Evolutionary conservation across 108 stramenopile genomes (phyloP), one percentile per base, ranked within the genome.

Genomic region (Ochromonas danica): DNA sequence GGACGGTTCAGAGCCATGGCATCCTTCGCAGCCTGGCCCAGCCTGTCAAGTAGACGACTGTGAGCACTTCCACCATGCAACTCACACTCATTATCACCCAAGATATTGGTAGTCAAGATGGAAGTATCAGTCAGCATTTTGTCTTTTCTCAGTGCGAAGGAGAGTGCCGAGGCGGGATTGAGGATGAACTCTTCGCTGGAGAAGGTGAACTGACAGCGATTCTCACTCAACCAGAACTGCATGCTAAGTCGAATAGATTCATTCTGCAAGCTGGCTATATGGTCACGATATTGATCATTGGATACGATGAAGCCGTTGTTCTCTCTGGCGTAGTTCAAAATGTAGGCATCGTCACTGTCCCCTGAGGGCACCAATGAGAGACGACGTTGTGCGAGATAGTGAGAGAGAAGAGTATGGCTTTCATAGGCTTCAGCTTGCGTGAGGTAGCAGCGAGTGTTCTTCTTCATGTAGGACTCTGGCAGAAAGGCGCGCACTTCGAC

Each of bases 251-350:
- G 61, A 33, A 14, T 31, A 17, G 78, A 60, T 61, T 78, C 43
- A 25, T 35, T 25, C 28, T 17, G 28, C 78, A 60, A 3, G 17
- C 25, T 41, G 14, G 6, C 39, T 22, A 78, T 61, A 30, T 78
- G 39, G 61, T 78, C 78, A 17, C 78, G 78, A 36, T 35, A 63
- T 31, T 35, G 31, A 40, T 78, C 78, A 61, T 78, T 78, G n/a
- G 78, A 62, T 36, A 78, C 61, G 27, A 78, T 36, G 61, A 62
- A 78, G 27, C 78, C 78, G 35, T 61, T 30, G 39, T 78, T 40
- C 6, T 28, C 1, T 22, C 78, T 2, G 14, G 61, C 78, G 35
- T 62, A 78, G 2, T 6, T 1, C 17, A 78, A 62, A 25, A 78
- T 78, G 61, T 78, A 78, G 17, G 39, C 38, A 40, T 78, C 78